Conservation (phyloP, 129 eudicot genomes). For the Gnaphalium uliginosum region DNA sequence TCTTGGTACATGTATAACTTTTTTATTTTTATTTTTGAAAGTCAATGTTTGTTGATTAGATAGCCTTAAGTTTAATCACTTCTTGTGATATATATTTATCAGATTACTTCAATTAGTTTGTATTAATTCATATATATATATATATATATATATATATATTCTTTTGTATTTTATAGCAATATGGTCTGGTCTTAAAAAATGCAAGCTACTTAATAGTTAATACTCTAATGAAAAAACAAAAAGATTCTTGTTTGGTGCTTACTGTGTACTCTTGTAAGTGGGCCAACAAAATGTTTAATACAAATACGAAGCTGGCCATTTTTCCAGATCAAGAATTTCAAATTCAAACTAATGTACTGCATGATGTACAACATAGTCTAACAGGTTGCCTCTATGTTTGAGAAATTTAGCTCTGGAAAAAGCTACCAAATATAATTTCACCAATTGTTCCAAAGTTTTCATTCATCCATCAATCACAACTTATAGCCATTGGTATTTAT, state of each 20-base stretch:
- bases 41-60: conserved; percentile 7
- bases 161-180: not conserved
- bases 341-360: not conserved
- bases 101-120: not conserved
- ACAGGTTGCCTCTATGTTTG: not conserved
- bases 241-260: not conserved
- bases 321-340: not conserved
- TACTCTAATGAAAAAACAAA: not conserved
- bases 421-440: not conserved
- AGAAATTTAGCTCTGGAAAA: conserved; percentile 7
- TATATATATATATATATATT: too few species aligned
- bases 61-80: not conserved
- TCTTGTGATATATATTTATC: not conserved
- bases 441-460: conserved; percentile 17
- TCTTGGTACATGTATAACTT: conserved; percentile 2
- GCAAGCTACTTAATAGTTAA: not conserved
- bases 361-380: not conserved
- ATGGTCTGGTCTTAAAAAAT: not conserved
- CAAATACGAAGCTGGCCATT: not conserved
- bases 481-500: conserved; percentile 33
- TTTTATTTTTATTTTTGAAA: not conserved
- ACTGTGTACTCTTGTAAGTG: not conserved
- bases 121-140: not conserved
- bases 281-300: not conserved
- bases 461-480: conserved; percentile 28